A percentile compares a stretch with the other conserved stretches of the same genome.
These are phyloP conservation scores for Epichloe baconii DNA, from an alignment of 2,329 filamentous ascomycete genomes.

Conservation along the genomic window DNA sequence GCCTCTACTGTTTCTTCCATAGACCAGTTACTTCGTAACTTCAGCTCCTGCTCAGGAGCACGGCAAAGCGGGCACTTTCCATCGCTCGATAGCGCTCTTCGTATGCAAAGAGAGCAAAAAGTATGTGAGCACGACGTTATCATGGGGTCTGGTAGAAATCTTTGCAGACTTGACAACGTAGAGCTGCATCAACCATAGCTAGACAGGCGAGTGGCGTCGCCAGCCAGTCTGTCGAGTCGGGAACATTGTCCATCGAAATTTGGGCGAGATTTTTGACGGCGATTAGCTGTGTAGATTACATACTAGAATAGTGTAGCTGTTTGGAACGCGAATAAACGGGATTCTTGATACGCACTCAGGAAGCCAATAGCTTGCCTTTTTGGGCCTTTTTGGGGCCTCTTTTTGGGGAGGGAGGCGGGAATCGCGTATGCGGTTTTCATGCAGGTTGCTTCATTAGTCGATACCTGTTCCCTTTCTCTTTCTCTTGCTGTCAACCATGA, in stretches of 20 bases:
- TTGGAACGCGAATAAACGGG: neutral
- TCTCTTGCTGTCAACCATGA: too few relatives aligned
- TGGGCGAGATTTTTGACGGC: neutral
- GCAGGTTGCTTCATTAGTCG: neutral
- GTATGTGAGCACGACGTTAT: slow-evolving; percentile 91
- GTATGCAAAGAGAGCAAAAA: slow-evolving; percentile 93
- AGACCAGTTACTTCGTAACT: slow-evolving; percentile 71
- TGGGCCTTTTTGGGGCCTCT: neutral
- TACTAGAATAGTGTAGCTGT: neutral
- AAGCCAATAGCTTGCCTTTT: neutral
- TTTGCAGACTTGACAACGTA: slow-evolving; percentile 96
- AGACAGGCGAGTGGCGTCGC: slow-evolving; percentile 53
- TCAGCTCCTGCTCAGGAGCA: slow-evolving; percentile 65
- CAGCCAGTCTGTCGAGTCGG: slow-evolving; percentile 80
- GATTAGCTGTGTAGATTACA: neutral
- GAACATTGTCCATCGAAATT: slow-evolving; percentile 31
- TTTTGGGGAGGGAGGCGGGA: neutral
- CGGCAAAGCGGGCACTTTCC: slow-evolving; percentile 83
- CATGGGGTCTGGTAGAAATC: slow-evolving; percentile 95
- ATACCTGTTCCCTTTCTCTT: neutral
- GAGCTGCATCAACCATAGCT: slow-evolving; percentile 62
- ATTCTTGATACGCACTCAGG: neutral
- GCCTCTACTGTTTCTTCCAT: slow-evolving; percentile 74
- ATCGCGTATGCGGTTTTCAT: neutral
- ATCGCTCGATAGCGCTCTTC: slow-evolving; percentile 67